Evolutionary conservation across 2,329 filamentous ascomycete species (phyloP).

Genomic region (Aspergillus vadensis): DNA sequence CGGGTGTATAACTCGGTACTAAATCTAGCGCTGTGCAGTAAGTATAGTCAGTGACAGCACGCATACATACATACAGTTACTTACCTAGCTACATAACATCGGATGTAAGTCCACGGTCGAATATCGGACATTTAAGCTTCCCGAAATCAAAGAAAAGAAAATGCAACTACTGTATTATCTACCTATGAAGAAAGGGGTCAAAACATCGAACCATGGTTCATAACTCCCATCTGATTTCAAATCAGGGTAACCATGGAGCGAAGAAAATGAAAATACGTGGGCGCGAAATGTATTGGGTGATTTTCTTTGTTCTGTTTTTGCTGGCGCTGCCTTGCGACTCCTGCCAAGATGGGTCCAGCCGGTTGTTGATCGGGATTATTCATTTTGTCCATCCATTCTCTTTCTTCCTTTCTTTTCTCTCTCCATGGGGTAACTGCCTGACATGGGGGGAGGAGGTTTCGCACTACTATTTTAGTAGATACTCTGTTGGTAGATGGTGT

Average conservation of each 20-base stretch:
- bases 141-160: not conserved
- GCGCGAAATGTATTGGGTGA: not conserved
- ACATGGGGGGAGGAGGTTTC: not conserved
- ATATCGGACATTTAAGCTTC: not conserved
- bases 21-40: no score
- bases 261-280: not conserved
- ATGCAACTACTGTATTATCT: not conserved
- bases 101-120: not conserved
- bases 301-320: not conserved
- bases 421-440: not conserved
- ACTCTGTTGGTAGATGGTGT: no score
- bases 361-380: not conserved
- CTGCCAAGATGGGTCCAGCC: constrained; percentile 4
- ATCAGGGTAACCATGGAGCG: constrained; percentile 6
- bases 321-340: not conserved
- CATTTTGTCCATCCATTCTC: no score
- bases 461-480: no score
- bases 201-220: not conserved
- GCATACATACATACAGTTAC: not conserved
- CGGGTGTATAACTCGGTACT: no score
- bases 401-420: not conserved
- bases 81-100: not conserved
- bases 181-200: not conserved
- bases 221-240: constrained; percentile 3
- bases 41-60: no score